phyloP scores from a whole-genome alignment of 108 stramenopile species.

The Skeletonema tropicum region DNA sequence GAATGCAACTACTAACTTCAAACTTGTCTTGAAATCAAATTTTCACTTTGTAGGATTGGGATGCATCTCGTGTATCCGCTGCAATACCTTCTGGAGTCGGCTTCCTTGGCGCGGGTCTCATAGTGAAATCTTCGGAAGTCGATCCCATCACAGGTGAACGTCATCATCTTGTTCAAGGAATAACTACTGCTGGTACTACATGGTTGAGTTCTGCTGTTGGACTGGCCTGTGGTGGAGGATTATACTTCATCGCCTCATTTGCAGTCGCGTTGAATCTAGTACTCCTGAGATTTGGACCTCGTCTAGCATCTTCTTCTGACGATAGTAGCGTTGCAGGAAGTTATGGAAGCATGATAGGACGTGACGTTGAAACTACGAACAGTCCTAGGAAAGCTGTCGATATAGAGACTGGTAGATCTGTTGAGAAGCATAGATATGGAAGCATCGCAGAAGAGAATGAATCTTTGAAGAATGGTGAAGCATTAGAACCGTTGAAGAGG shows the following conservation, averaged over 20 bases:
- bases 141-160: conserved; percentile 49
- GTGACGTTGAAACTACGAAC: background rate
- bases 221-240: conserved; percentile 79
- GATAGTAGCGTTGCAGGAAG: background rate
- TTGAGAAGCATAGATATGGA: background rate
- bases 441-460: background rate
- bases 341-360: conserved; percentile 3
- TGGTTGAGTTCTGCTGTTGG: conserved; percentile 79
- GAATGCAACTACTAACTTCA: background rate
- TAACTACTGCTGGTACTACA: conserved; percentile 79
- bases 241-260: conserved; percentile 82
- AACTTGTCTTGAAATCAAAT: background rate
- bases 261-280: conserved; percentile 76
- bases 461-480: background rate
- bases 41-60: conserved; percentile 26
- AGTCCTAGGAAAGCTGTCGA: background rate
- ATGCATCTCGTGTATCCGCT: conserved; percentile 41
- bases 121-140: conserved; percentile 69
- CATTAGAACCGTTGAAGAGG: background rate
- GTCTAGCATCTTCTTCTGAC: conserved; percentile 12
- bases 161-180: conserved; percentile 74
- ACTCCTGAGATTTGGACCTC: conserved; percentile 85
- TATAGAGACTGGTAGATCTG: background rate
- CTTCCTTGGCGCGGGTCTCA: conserved; percentile 86
- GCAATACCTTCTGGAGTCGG: conserved; percentile 89